Conservation (phyloP, 78 protist species). For the Dictyostelium capitatum region DNA sequence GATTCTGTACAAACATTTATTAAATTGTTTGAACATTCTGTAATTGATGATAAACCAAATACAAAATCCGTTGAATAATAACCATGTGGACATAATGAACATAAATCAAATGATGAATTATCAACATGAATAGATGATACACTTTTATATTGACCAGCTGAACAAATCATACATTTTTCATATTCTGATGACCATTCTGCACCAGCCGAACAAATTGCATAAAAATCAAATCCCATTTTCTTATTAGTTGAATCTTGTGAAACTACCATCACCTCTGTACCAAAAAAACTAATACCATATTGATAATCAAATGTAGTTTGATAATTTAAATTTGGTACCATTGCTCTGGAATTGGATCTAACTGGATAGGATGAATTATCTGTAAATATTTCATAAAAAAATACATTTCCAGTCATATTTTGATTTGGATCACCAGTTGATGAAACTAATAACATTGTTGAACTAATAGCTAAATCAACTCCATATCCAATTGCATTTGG, state of each 20-base stretch:
- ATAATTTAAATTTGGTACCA: conserved; percentile 64
- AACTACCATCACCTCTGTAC: conserved; percentile 23
- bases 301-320: conserved; percentile 46
- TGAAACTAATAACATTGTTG: conserved; percentile 29
- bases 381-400: conserved; percentile 24
- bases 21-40: neutral
- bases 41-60: conserved; percentile 10
- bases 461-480: neutral
- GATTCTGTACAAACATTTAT: neutral
- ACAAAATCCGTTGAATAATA: conserved; percentile 20
- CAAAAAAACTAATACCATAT: conserved; percentile 13
- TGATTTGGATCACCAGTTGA: conserved; percentile 43
- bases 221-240: conserved; percentile 42
- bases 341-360: conserved; percentile 1
- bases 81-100: conserved; percentile 68
- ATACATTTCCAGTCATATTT: neutral
- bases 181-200: conserved; percentile 34
- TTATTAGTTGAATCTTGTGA: conserved; percentile 20
- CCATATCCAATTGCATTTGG: conserved; percentile 20
- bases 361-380: neutral
- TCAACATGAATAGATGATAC: neutral
- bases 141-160: conserved; percentile 42
- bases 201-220: conserved; percentile 51
- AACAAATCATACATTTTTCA: conserved; percentile 22
- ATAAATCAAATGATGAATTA: conserved; percentile 62